phyloP scores from a whole-genome alignment of 352 stramenopile genomes.

The Phytophthora ohioensis region DNA sequence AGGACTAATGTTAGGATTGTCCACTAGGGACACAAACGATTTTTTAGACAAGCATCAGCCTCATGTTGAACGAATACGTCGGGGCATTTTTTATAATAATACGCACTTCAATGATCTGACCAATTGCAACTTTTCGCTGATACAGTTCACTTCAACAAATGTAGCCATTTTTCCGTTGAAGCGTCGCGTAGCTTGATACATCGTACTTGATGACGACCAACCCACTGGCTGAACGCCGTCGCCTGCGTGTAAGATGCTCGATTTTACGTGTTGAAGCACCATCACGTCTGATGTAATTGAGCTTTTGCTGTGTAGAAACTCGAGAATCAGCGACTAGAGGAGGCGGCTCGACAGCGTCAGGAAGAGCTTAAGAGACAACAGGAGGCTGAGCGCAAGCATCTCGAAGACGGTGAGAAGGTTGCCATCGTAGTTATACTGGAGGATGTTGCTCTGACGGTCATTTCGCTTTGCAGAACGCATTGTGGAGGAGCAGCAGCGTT shows the following conservation, averaged over 20 bases:
- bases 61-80: slow-evolving; percentile 39
- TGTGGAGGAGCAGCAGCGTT: slow-evolving; percentile 42
- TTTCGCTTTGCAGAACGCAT: slow-evolving; percentile 43
- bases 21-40: slow-evolving; percentile 39
- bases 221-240: slow-evolving; percentile 49
- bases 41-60: slow-evolving; percentile 32
- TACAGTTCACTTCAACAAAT: background rate
- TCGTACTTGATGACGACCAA: slow-evolving; percentile 23
- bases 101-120: background rate
- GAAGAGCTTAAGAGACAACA: slow-evolving; percentile 52
- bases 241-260: slow-evolving; percentile 39
- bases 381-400: slow-evolving; percentile 53
- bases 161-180: slow-evolving; percentile 15
- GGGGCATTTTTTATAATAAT: slow-evolving; percentile 33
- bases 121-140: background rate
- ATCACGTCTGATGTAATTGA: slow-evolving; percentile 2
- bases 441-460: background rate
- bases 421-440: background rate
- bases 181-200: slow-evolving; percentile 1
- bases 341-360: slow-evolving; percentile 56
- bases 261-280: background rate
- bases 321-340: slow-evolving; percentile 73
- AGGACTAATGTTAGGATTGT: slow-evolving; percentile 35
- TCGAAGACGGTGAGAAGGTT: slow-evolving; percentile 51
- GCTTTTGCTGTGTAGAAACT: slow-evolving; percentile 58